Percentiles rank a stretch among this genome's conserved stretches.
Conservation (phyloP, 768 basidiomycete species). For the Tricholomella constricta region DNA sequence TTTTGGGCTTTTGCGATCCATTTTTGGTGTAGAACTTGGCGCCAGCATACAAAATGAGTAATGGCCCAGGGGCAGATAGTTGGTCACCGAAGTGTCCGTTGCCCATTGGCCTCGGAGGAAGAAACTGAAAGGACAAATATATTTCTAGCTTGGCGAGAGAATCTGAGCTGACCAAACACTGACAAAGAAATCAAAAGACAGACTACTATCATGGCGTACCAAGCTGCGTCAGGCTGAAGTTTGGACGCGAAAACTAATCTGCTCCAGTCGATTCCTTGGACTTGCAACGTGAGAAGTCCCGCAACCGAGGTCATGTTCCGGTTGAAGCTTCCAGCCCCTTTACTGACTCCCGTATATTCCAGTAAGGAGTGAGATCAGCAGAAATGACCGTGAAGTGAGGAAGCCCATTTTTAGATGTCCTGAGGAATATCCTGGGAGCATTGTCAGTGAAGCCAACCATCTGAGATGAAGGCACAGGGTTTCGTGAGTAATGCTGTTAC, state of each 20-base stretch:
- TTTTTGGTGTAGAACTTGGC: conserved; percentile 58
- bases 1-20: conserved; percentile 51
- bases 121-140: too few relatives aligned
- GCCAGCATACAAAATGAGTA: conserved; percentile 76
- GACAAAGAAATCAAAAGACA: conserved; percentile 62
- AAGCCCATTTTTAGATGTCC: conserved; percentile 69
- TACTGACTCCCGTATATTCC: conserved; percentile 80
- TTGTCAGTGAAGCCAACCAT: conserved; percentile 78
- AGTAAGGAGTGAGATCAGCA: conserved; percentile 66
- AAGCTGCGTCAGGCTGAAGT: conserved; percentile 75
- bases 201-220: conserved; percentile 43
- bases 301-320: conserved; percentile 79
- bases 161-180: conserved; percentile 24
- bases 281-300: conserved; percentile 78
- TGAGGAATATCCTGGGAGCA: conserved; percentile 79
- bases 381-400: conserved; percentile 73
- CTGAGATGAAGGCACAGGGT: conserved; percentile 38
- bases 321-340: conserved; percentile 65
- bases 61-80: conserved; percentile 66
- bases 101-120: conserved; percentile 47
- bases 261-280: conserved; percentile 72
- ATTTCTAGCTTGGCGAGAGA: too few relatives aligned
- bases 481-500: conserved; percentile 45
- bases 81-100: conserved; percentile 72
- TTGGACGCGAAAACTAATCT: conserved; percentile 68